Percentiles rank a stretch among this genome's conserved stretches.
phyloP scores from a whole-genome alignment of 495 filamentous ascomycete species.

The Pyronema omphalodes region DNA sequence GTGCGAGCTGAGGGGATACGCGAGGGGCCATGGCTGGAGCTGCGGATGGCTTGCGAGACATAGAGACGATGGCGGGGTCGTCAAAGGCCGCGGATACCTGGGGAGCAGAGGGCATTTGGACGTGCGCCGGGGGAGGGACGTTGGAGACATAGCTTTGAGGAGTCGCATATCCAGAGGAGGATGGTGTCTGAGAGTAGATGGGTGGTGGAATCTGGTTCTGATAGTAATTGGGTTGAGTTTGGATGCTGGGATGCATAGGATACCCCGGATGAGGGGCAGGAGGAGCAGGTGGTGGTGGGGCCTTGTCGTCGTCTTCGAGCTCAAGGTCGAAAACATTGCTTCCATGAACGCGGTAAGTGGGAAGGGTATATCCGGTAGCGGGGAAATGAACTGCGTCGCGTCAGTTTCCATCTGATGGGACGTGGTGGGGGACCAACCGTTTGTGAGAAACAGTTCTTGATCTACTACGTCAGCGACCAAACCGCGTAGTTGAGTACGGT shows the following conservation, averaged over 20 bases:
- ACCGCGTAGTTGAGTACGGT: conserved; percentile 48
- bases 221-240: too few species aligned
- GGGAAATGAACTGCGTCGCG: conserved; percentile 14
- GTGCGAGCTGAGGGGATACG: neutral
- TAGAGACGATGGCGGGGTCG: conserved; percentile 35
- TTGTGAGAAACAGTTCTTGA: conserved; percentile 50
- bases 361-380: conserved; percentile 26
- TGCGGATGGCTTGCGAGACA: conserved; percentile 11
- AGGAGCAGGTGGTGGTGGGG: conserved; percentile 17
- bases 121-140: neutral
- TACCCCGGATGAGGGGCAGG: conserved; percentile 4
- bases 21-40: conserved; percentile 2
- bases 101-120: neutral
- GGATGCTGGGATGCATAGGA: neutral
- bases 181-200: too few species aligned
- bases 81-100: conserved; percentile 24
- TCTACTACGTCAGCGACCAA: conserved; percentile 56
- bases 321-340: conserved; percentile 40
- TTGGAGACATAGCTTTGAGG: too few species aligned
- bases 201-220: too few species aligned
- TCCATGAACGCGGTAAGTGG: conserved; percentile 36
- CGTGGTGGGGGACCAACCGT: conserved; percentile 40
- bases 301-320: conserved; percentile 19
- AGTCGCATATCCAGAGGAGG: too few species aligned
- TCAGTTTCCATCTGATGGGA: neutral